phyloP scores from a whole-genome alignment of 371 early-diverging fungal genomes.

The Lichtheimia corymbifera region DNA sequence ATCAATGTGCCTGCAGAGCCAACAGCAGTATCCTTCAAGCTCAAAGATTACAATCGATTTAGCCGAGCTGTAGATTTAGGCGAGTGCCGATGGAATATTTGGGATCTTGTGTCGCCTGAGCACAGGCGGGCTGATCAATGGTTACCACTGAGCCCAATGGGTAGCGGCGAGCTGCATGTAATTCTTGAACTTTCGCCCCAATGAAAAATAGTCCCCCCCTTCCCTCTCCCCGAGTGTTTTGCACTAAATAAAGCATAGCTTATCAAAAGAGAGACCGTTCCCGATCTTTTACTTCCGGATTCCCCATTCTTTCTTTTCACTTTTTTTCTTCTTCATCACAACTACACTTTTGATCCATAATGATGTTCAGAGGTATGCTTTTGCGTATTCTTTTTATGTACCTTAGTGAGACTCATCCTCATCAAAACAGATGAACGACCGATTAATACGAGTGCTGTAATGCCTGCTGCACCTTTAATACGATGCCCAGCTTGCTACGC shows the following conservation, averaged over 20 bases:
- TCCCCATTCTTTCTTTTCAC: neutral
- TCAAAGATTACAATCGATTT: conserved; percentile 70
- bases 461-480: neutral
- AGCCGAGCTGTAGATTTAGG: conserved; percentile 64
- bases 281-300: neutral
- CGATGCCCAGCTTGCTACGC: conserved; percentile 11
- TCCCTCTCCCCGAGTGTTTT: neutral
- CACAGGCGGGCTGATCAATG: conserved; percentile 27
- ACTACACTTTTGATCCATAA: neutral
- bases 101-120: conserved; percentile 41
- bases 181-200: conserved; percentile 6
- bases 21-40: conserved; percentile 46
- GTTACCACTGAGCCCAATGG: conserved; percentile 36
- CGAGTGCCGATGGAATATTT: conserved; percentile 49
- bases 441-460: too few species aligned
- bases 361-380: conserved; percentile 4
- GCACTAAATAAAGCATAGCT: neutral
- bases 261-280: too few species aligned
- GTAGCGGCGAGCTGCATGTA: conserved; percentile 43
- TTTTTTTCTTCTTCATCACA: neutral
- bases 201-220: neutral
- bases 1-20: conserved; percentile 29
- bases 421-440: too few species aligned
- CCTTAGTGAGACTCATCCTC: too few species aligned
- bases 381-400: too few species aligned